A percentile compares a stretch with the other conserved stretches of the same genome.
Conservation (phyloP, 208 protist species). For the Crithidia thermophila region DNA sequence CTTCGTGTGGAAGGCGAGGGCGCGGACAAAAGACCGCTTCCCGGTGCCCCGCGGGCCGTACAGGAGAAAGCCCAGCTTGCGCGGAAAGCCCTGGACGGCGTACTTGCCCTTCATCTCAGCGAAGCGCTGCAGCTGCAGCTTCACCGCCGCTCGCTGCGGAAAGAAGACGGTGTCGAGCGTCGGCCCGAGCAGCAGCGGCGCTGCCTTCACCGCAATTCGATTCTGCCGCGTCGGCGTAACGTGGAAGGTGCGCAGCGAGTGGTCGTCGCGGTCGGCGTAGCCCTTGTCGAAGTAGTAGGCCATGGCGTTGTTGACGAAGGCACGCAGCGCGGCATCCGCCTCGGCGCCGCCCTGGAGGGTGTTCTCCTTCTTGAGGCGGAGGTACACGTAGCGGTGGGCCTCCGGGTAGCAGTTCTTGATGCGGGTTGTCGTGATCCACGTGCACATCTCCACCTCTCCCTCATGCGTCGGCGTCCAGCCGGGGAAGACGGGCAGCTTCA, state of each 20-base stretch:
- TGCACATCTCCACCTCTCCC: slow-evolving; percentile 24
- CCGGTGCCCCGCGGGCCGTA: slow-evolving; percentile 32
- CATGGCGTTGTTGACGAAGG: slow-evolving; percentile 29
- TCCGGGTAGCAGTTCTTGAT: neutral
- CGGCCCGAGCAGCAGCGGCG: slow-evolving; percentile 14
- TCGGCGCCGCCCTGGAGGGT: neutral
- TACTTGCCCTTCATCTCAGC: slow-evolving; percentile 17
- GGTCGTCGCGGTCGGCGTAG: slow-evolving; percentile 9
- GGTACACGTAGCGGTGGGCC: slow-evolving; percentile 19
- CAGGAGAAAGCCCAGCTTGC: slow-evolving; percentile 30
- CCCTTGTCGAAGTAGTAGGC: slow-evolving; percentile 25
- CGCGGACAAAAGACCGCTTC: slow-evolving; percentile 34
- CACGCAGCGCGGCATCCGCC: slow-evolving; percentile 20
- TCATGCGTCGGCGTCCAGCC: slow-evolving; percentile 26
- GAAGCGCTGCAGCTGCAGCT: slow-evolving; percentile 23
- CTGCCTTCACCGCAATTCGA: neutral
- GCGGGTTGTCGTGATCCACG: slow-evolving; percentile 19
- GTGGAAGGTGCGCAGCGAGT: slow-evolving; percentile 17
- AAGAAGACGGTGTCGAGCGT: slow-evolving; percentile 35
- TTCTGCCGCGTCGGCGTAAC: neutral
- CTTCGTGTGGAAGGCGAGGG: slow-evolving; percentile 27
- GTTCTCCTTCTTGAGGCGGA: slow-evolving; percentile 16
- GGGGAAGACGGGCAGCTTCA: slow-evolving; percentile 33
- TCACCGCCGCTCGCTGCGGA: slow-evolving; percentile 2
- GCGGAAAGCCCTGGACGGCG: slow-evolving; percentile 28